Percentiles rank a stretch among this genome's conserved stretches.
phyloP scores from a whole-genome alignment of 306 rosid genomes.

The Ziziphus jujuba region DNA sequence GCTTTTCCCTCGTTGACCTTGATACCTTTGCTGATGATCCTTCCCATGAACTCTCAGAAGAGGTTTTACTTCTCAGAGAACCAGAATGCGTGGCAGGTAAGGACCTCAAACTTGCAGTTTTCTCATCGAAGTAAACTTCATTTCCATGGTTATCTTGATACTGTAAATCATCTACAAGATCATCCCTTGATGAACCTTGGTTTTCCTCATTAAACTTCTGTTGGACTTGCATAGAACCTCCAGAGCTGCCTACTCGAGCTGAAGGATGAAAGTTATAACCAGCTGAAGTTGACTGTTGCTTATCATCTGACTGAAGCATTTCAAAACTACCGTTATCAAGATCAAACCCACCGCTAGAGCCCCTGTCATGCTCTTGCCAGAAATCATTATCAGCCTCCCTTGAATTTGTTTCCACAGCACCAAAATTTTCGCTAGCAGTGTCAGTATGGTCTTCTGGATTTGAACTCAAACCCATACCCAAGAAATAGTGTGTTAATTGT shows the following conservation, averaged over 20 bases:
- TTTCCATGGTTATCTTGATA: slow-evolving; percentile 70
- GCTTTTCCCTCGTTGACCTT: slow-evolving; percentile 74
- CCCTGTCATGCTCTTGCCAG: slow-evolving; percentile 92
- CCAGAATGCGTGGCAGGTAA: slow-evolving; percentile 46
- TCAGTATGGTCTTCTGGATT: slow-evolving; percentile 61
- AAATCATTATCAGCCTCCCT: slow-evolving; percentile 64
- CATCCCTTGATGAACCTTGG: slow-evolving; percentile 49
- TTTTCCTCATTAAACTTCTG: slow-evolving; percentile 60
- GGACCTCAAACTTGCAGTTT: slow-evolving; percentile 49
- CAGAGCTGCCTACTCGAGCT: slow-evolving; percentile 45
- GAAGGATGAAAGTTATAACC: slow-evolving; percentile 52
- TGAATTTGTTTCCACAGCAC: slow-evolving; percentile 50
- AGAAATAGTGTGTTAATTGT: slow-evolving; percentile 66
- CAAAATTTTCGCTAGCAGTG: slow-evolving; percentile 57
- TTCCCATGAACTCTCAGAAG: slow-evolving; percentile 94
- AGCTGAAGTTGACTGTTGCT: slow-evolving; percentile 75
- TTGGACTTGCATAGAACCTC: slow-evolving; percentile 46
- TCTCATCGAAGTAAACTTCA: slow-evolving; percentile 69
- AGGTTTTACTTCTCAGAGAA: slow-evolving; percentile 60
- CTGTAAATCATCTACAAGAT: slow-evolving; percentile 50
- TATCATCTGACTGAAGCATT: slow-evolving; percentile 65
- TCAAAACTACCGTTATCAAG: slow-evolving; percentile 70
- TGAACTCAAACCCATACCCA: slow-evolving; percentile 57
- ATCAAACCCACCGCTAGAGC: slow-evolving; percentile 65
- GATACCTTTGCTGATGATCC: slow-evolving; percentile 72